A percentile compares a stretch with the other conserved stretches of the same genome.
Evolutionary conservation across 345 rosid genomes (phyloP).

Genomic region (Hypericum androsaemum): DNA sequence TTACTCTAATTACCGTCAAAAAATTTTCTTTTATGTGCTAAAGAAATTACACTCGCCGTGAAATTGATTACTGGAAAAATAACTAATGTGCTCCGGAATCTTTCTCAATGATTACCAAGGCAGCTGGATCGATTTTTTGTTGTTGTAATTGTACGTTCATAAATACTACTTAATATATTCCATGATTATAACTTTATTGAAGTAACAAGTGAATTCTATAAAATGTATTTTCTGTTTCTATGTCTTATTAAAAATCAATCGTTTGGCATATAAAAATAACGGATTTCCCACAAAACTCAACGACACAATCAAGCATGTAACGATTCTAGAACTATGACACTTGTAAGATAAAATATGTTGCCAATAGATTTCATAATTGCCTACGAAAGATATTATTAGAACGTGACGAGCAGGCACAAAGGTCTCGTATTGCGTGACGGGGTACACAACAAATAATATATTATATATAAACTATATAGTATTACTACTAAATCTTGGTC

Average conservation of each 20-base stretch:
- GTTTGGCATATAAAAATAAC: background rate
- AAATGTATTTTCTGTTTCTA: no score
- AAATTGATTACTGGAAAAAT: no score
- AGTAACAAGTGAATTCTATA: no score
- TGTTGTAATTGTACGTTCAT: no score
- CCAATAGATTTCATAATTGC: slow-evolving; percentile 14
- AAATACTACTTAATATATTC: no score
- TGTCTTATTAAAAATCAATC: background rate
- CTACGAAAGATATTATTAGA: slow-evolving; percentile 3
- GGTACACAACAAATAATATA: background rate
- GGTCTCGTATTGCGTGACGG: background rate
- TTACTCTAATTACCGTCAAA: no score
- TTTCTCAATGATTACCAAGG: slow-evolving; percentile 2
- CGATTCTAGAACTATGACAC: background rate
- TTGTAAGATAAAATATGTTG: background rate
- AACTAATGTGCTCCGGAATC: no score
- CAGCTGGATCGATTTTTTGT: background rate
- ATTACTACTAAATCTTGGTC: slow-evolving; percentile 11
- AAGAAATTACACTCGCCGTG: no score
- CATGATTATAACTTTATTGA: no score
- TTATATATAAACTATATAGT: slow-evolving; percentile 8
- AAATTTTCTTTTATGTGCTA: no score
- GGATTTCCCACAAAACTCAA: background rate
- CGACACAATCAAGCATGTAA: background rate
- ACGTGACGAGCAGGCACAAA: slow-evolving; percentile 31